These are phyloP conservation scores for Zoysia pacifica DNA, from an alignment of 176 grass and related monocot genomes.

Conservation along the genomic window DNA sequence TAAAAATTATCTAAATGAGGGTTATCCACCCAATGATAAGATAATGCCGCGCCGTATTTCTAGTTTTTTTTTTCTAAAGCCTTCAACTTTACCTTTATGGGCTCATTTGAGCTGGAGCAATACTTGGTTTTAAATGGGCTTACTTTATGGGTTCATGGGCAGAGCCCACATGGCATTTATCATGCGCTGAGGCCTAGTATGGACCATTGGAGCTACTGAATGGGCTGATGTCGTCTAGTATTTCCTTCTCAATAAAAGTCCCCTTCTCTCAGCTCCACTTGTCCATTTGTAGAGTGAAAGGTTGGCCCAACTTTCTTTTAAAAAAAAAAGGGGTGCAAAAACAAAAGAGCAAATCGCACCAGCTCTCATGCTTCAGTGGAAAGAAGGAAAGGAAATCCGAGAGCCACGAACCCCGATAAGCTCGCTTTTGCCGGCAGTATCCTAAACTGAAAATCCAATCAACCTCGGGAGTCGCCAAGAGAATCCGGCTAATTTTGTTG, in stretches of 20 bases:
- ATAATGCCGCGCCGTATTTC: too few relatives aligned
- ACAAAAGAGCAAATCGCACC: background rate
- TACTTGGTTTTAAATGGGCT: too few relatives aligned
- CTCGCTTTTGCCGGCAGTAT: slow-evolving; percentile 9
- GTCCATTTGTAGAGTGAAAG: background rate
- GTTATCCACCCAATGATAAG: too few relatives aligned
- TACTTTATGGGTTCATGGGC: too few relatives aligned
- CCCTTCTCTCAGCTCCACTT: background rate
- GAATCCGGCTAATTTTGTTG: slow-evolving; percentile 5
- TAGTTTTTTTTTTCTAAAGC: too few relatives aligned
- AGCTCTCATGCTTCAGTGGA: slow-evolving; percentile 1
- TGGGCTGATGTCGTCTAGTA: background rate
- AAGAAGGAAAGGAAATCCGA: slow-evolving; percentile 40
- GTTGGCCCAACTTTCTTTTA: background rate
- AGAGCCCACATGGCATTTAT: too few relatives aligned
- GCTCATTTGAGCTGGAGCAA: too few relatives aligned
- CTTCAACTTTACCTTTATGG: too few relatives aligned
- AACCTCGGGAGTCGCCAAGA: background rate
- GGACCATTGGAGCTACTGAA: too few relatives aligned
- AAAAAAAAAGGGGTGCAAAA: background rate
- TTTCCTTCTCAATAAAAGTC: too few relatives aligned
- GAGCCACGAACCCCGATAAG: background rate
- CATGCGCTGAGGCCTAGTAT: too few relatives aligned
- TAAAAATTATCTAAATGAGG: too few relatives aligned
- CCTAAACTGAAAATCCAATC: slow-evolving; percentile 29